These are phyloP conservation scores for Rhizomucor miehei DNA, from an alignment of 371 early-diverging fungal genomes.

Conservation along the genomic window DNA sequence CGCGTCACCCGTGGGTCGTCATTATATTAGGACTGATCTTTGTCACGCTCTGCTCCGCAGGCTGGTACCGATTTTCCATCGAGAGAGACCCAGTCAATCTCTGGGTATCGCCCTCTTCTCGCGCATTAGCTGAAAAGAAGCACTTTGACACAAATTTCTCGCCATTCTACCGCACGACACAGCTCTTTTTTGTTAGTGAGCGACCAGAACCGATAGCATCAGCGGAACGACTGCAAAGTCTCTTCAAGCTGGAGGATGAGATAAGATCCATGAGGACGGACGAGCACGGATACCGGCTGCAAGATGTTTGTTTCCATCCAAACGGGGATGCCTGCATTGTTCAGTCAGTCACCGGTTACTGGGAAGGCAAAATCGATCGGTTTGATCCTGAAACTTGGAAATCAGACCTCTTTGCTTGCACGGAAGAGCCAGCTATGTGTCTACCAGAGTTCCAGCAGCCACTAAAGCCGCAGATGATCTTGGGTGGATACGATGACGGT, in stretches of 20 bases:
- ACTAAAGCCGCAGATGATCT: slow-evolving; percentile 64
- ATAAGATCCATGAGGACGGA: slow-evolving; percentile 46
- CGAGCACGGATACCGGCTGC: slow-evolving; percentile 29
- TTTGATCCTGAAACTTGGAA: slow-evolving; percentile 53
- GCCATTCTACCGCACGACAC: slow-evolving; percentile 74
- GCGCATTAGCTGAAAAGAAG: slow-evolving; percentile 58
- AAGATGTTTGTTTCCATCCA: slow-evolving; percentile 73
- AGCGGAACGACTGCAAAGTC: slow-evolving; percentile 36
- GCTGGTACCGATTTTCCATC: slow-evolving; percentile 57
- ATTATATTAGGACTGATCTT: slow-evolving; percentile 45
- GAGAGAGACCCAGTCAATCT: slow-evolving; percentile 67
- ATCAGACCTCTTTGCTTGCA: slow-evolving; percentile 45
- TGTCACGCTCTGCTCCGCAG: slow-evolving; percentile 51
- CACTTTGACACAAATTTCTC: slow-evolving; percentile 71
- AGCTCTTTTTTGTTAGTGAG: slow-evolving; percentile 61
- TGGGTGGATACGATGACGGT: slow-evolving; percentile 60
- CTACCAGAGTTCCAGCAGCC: slow-evolving; percentile 68
- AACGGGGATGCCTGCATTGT: slow-evolving; percentile 65
- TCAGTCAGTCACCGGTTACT: slow-evolving; percentile 75
- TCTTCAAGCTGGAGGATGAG: slow-evolving; percentile 57
- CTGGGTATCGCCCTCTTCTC: slow-evolving; percentile 71
- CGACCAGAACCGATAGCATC: slow-evolving; percentile 41
- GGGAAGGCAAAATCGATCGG: slow-evolving; percentile 53
- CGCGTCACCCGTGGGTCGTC: slow-evolving; percentile 58
- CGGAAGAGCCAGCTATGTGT: slow-evolving; percentile 55